These are phyloP conservation scores for Acanthamoeba culbertsoni DNA, from an alignment of 208 protist species.

Conservation along the genomic window DNA sequence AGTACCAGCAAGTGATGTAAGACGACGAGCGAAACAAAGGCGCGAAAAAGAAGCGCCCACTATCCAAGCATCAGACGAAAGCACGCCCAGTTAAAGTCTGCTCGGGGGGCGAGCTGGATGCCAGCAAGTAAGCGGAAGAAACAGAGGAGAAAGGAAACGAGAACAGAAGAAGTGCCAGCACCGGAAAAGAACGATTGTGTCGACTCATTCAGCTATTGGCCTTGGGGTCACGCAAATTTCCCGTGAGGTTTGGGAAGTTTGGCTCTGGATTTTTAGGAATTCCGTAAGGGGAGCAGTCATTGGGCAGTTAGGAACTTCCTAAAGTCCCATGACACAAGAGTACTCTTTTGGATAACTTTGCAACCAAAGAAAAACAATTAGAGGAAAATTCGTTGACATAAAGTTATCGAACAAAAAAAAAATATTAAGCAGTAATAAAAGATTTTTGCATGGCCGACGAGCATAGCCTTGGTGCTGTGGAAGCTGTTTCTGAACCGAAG, in stretches of 20 bases:
- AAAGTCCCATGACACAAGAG: background rate
- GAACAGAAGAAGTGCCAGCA: background rate
- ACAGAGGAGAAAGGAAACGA: background rate
- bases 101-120: background rate
- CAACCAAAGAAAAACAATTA: too few species aligned
- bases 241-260: background rate
- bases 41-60: background rate
- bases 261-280: background rate
- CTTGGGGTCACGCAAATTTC: background rate
- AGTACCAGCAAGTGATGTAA: background rate
- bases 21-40: background rate
- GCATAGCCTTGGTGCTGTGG: too few species aligned
- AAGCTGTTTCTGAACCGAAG: too few species aligned
- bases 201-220: background rate
- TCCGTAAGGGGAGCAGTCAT: background rate
- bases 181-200: background rate
- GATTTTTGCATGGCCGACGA: too few species aligned
- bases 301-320: too few species aligned
- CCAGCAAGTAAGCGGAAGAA: background rate
- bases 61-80: background rate
- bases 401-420: too few species aligned
- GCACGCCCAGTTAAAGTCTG: background rate
- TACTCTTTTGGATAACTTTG: too few species aligned
- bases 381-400: too few species aligned
- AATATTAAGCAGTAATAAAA: too few species aligned